Percentiles rank a stretch among this genome's conserved stretches.
Evolutionary conservation across 2,329 filamentous ascomycete genomes (phyloP).

Genomic region (Fusarium verticillioides): DNA sequence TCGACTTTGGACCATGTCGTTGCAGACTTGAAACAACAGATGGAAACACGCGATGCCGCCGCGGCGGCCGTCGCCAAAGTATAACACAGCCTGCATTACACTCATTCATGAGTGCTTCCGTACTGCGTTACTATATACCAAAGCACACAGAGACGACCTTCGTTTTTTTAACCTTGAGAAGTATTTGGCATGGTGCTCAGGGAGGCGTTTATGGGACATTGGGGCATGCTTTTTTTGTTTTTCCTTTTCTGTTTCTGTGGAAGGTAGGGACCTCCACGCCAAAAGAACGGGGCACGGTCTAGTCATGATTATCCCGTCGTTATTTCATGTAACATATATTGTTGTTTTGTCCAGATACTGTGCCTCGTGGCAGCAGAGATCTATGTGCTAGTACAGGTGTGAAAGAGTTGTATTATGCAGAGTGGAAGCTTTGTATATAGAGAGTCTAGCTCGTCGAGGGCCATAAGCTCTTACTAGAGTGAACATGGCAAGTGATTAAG

Average conservation of each 20-base stretch:
- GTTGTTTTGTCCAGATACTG: conserved; percentile 39
- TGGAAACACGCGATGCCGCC: conserved; percentile 47
- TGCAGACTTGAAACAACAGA: conserved; percentile 48
- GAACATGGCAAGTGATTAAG: background rate
- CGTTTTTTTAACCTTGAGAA: conserved; percentile 29
- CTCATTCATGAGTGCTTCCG: background rate
- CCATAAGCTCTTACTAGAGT: background rate
- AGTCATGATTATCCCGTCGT: conserved; percentile 39
- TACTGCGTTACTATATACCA: conserved; percentile 34
- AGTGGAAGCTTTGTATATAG: conserved; percentile 38
- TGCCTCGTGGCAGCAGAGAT: conserved; percentile 37
- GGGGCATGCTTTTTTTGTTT: conserved; percentile 34
- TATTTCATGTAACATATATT: conserved; percentile 44
- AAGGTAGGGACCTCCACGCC: conserved; percentile 46
- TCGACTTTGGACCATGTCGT: conserved; percentile 50
- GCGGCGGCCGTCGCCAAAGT: conserved; percentile 37
- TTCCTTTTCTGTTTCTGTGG: conserved; percentile 35
- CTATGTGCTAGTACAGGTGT: conserved; percentile 6
- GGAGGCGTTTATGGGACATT: conserved; percentile 46
- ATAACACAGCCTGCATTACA: conserved; percentile 18
- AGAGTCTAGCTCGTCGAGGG: conserved; percentile 24
- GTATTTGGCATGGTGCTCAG: conserved; percentile 45
- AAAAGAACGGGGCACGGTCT: conserved; percentile 48
- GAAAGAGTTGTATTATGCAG: conserved; percentile 19
- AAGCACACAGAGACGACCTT: conserved; percentile 43